Conservation (phyloP, 2,329 filamentous ascomycete species). For the Aureobasidium namibiae region DNA sequence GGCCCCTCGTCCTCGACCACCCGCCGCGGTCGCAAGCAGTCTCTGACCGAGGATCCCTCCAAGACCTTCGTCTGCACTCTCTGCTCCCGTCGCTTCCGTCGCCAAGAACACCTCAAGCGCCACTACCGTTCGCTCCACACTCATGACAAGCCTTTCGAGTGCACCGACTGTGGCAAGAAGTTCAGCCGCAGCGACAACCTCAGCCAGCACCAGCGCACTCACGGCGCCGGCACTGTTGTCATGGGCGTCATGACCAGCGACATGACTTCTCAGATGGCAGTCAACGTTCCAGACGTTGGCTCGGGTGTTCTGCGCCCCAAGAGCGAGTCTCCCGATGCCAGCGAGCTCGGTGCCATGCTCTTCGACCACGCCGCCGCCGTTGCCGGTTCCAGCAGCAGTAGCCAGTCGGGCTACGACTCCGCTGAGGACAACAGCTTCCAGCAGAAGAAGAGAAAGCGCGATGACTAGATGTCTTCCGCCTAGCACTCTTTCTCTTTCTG, state of each 20-base stretch:
- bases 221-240: conserved; percentile 80
- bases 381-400: conserved; percentile 51
- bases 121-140: conserved; percentile 98
- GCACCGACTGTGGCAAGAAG: conserved; percentile 96
- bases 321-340: conserved; percentile 45
- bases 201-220: conserved; percentile 88
- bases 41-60: conserved; percentile 89
- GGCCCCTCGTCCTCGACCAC: conserved; percentile 51
- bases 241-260: conserved; percentile 63
- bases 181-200: conserved; percentile 98
- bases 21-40: conserved; percentile 96
- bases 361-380: conserved; percentile 68
- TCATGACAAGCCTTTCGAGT: conserved; percentile 97
- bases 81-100: conserved; percentile 93
- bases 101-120: conserved; percentile 96
- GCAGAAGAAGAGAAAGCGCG: conserved; percentile 37
- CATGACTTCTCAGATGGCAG: conserved; percentile 21
- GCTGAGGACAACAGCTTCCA: conserved; percentile 25
- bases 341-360: conserved; percentile 64
- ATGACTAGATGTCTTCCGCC: conserved; percentile 26
- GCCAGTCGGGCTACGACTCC: conserved; percentile 22
- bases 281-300: conserved; percentile 27
- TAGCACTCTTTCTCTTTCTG: background rate
- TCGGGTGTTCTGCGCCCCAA: conserved; percentile 26
- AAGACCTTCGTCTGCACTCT: conserved; percentile 98